These are phyloP conservation scores for Suhomyces bribrorum DNA, from an alignment of 1,139 yeast species.

Conservation along the genomic window DNA sequence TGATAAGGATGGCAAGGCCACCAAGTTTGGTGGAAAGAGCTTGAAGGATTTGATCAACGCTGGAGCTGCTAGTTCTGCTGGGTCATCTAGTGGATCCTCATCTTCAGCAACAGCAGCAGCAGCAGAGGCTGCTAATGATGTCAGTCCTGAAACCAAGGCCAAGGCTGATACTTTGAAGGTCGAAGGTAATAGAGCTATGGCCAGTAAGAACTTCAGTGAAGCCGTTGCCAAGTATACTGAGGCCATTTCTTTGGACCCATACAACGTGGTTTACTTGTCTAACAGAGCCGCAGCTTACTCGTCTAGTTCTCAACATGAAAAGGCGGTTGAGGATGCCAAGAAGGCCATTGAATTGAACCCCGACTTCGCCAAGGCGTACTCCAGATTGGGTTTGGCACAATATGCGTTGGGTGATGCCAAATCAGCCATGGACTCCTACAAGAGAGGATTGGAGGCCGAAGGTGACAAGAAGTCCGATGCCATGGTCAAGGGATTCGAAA, in stretches of 20 bases:
- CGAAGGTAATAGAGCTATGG: constrained; percentile 91
- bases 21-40: constrained; percentile 50
- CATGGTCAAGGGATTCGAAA: constrained; percentile 91
- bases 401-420: constrained; percentile 88
- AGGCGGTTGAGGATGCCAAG: constrained; percentile 83
- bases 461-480: constrained; percentile 85
- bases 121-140: constrained; percentile 32
- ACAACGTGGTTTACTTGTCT: constrained; percentile 76
- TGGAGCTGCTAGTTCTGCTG: constrained; percentile 19
- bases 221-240: constrained; percentile 79
- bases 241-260: constrained; percentile 71
- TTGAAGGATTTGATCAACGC: constrained; percentile 48
- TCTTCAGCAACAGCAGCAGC: constrained; percentile 27
- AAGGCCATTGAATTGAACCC: constrained; percentile 79
- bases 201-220: constrained; percentile 63
- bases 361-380: constrained; percentile 85
- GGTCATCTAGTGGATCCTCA: constrained; percentile 16
- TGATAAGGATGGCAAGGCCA: constrained; percentile 46
- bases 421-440: constrained; percentile 88
- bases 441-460: constrained; percentile 81
- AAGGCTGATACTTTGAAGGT: constrained; percentile 82
- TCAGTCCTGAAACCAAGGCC: constrained; percentile 57
- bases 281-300: constrained; percentile 98
- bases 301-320: constrained; percentile 68
- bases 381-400: constrained; percentile 91